Percentiles rank a stretch among this genome's conserved stretches.
Conservation (phyloP, 495 filamentous ascomycete genomes). For the Aspergillus hancockii region DNA sequence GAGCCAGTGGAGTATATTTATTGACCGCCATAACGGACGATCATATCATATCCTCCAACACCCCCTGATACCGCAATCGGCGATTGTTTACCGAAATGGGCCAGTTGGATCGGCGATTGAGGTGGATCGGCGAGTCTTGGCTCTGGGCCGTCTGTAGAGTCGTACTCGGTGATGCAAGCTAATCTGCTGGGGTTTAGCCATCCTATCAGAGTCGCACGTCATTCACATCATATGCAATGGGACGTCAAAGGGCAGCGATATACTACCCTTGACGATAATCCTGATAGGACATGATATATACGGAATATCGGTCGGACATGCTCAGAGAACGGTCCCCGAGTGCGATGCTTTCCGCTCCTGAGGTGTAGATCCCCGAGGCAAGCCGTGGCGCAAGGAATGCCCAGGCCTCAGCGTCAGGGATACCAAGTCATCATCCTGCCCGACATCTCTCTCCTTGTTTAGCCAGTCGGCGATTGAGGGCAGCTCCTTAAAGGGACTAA, state of each 20-base stretch:
- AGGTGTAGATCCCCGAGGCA: background rate
- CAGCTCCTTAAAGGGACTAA: no score
- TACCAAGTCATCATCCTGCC: no score
- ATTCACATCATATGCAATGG: no score
- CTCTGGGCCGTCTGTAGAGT: background rate
- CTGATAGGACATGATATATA: background rate
- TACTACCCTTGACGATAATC: background rate
- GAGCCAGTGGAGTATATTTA: background rate
- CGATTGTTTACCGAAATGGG: background rate
- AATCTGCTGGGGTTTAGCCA: background rate
- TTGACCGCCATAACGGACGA: background rate
- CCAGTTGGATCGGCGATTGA: conserved; percentile 18
- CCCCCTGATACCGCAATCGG: background rate
- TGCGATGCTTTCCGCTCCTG: background rate
- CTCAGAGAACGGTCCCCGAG: background rate
- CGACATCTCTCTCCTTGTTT: no score
- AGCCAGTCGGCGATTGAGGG: no score
- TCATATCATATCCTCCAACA: background rate
- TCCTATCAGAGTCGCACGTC: background rate
- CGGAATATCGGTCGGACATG: no score
- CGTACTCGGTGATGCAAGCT: background rate
- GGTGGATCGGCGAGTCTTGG: conserved; percentile 4
- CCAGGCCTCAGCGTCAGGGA: no score
- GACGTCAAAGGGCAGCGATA: no score
- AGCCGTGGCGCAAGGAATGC: background rate